These are phyloP conservation scores for Mycena alexandri DNA, from an alignment of 768 basidiomycete genomes.

Conservation along the genomic window DNA sequence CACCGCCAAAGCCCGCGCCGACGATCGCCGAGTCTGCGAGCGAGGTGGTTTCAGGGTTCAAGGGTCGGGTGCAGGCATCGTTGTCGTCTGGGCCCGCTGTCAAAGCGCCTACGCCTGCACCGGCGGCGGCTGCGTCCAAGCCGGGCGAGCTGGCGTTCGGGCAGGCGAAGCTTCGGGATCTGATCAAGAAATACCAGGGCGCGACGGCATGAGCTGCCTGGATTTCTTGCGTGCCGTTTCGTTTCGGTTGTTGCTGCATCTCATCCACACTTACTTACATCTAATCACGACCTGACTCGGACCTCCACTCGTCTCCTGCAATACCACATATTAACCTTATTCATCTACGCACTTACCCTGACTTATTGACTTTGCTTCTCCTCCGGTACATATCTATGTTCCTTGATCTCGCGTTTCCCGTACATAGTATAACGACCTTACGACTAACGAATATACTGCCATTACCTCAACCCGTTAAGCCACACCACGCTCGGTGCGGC, in stretches of 20 bases:
- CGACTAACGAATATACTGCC: conserved; percentile 26
- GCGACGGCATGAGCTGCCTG: conserved; percentile 33
- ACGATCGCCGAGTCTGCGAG: conserved; percentile 49
- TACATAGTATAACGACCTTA: conserved; percentile 29
- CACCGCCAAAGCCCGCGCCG: conserved; percentile 50
- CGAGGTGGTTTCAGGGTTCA: conserved; percentile 33
- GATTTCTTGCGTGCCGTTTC: background rate
- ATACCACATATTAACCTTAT: conserved; percentile 29
- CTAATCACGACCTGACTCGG: conserved; percentile 7
- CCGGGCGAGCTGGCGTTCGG: conserved; percentile 75
- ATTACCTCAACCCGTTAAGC: background rate
- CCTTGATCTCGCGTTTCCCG: conserved; percentile 9
- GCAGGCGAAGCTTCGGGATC: conserved; percentile 79
- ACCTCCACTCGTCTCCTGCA: conserved; percentile 19
- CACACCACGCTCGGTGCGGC: too few relatives aligned
- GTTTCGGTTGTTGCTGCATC: background rate
- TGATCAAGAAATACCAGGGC: conserved; percentile 87
- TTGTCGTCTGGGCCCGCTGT: conserved; percentile 27
- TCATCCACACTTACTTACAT: conserved; percentile 9
- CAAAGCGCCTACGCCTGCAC: conserved; percentile 31
- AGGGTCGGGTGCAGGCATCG: conserved; percentile 36
- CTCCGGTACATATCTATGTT: conserved; percentile 22
- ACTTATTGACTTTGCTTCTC: conserved; percentile 28
- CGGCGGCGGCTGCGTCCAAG: conserved; percentile 42
- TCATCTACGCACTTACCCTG: conserved; percentile 25